phyloP scores from a whole-genome alignment of 2,329 filamentous ascomycete species.

The Sphaceloma murrayae region DNA sequence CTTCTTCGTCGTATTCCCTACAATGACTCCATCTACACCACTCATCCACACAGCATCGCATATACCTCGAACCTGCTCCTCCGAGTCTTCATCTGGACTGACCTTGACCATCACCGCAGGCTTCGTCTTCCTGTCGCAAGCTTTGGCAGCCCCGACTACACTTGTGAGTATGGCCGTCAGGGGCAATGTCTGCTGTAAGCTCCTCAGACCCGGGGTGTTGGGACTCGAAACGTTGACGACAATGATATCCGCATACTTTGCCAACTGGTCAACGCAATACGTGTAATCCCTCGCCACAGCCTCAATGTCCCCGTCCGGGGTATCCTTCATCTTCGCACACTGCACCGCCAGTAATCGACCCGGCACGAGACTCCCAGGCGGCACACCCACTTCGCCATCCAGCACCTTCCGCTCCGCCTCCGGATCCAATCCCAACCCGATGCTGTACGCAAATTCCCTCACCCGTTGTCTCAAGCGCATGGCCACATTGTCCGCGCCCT shows the following conservation, averaged over 20 bases:
- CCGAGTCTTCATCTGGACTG: constrained; percentile 84
- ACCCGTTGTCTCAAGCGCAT: constrained; percentile 67
- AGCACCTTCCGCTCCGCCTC: constrained; percentile 62
- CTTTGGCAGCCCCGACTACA: constrained; percentile 69
- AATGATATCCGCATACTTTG: constrained; percentile 85
- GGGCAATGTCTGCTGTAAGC: constrained; percentile 75
- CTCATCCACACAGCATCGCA: constrained; percentile 73
- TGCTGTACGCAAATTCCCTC: constrained; percentile 60
- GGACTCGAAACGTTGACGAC: constrained; percentile 97
- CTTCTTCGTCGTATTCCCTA: constrained; percentile 91
- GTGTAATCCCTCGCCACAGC: constrained; percentile 74
- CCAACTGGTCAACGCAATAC: constrained; percentile 76
- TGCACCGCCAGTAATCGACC: constrained; percentile 81
- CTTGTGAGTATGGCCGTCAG: constrained; percentile 70
- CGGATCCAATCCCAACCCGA: constrained; percentile 55
- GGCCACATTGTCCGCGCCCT: constrained; percentile 80
- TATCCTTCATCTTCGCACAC: constrained; percentile 93
- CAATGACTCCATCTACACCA: constrained; percentile 89
- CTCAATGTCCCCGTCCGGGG: constrained; percentile 71
- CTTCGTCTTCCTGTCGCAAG: constrained; percentile 58
- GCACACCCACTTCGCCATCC: constrained; percentile 64
- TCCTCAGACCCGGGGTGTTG: constrained; percentile 84
- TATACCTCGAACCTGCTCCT: constrained; percentile 76
- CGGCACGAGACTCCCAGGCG: constrained; percentile 66
- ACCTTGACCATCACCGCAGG: constrained; percentile 96